phyloP scores from a whole-genome alignment of 306 rosid genomes.

The Calophaca sinica region DNA sequence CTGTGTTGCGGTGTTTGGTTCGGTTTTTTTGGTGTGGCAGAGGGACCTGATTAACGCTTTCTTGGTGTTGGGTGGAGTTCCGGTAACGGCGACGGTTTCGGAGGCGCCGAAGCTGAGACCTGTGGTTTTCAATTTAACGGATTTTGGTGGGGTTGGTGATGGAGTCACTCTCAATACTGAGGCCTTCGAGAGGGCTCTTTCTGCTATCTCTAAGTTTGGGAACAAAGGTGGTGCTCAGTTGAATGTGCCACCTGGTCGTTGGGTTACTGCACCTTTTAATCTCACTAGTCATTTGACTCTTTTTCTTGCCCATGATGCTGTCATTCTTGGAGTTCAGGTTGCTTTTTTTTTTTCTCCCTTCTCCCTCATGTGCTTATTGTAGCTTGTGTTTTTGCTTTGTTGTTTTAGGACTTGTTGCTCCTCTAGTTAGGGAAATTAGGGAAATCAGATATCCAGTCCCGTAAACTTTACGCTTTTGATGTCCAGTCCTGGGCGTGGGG shows the following conservation, averaged over 20 bases:
- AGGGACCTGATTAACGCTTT: slow-evolving; percentile 54
- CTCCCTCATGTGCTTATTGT: neutral
- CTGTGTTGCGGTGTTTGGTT: slow-evolving; percentile 65
- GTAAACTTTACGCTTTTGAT: no score
- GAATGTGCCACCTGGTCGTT: slow-evolving; percentile 87
- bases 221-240: slow-evolving; percentile 85
- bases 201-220: slow-evolving; percentile 67
- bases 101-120: slow-evolving; percentile 69
- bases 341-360: neutral
- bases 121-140: slow-evolving; percentile 72
- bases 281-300: slow-evolving; percentile 90
- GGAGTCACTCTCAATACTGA: slow-evolving; percentile 74
- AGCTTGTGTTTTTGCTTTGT: neutral
- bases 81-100: neutral
- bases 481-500: no score
- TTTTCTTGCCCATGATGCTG: slow-evolving; percentile 77
- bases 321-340: slow-evolving; percentile 76
- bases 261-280: slow-evolving; percentile 96
- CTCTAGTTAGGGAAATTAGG: neutral
- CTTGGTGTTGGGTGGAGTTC: slow-evolving; percentile 49
- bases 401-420: neutral
- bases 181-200: slow-evolving; percentile 81
- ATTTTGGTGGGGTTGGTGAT: slow-evolving; percentile 92
- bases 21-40: slow-evolving; percentile 72
- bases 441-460: no score